Percentiles rank a stretch among this genome's conserved stretches.
Evolutionary conservation across 306 rosid genomes (phyloP).

Genomic region (Cicer bijugum): DNA sequence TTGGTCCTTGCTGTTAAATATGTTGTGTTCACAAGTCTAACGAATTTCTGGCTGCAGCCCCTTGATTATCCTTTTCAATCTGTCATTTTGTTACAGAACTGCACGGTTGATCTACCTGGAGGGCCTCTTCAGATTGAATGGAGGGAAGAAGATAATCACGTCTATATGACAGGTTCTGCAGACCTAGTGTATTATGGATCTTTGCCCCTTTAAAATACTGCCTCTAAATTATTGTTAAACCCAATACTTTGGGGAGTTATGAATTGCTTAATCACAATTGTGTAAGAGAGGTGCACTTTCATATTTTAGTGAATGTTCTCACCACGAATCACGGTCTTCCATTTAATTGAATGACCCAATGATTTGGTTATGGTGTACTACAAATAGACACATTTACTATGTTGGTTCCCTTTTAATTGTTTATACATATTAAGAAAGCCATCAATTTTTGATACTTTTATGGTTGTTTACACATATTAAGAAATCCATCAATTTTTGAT

Average conservation of each 20-base stretch:
- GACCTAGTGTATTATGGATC: conserved; percentile 77
- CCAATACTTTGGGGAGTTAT: neutral
- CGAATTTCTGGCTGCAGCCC: neutral
- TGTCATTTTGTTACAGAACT: conserved; percentile 56
- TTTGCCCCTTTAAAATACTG: conserved; percentile 57
- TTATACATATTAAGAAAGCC: too few species aligned
- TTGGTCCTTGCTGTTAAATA: conserved; percentile 2
- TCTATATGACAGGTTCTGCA: conserved; percentile 92
- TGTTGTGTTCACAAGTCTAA: neutral
- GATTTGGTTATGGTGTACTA: neutral
- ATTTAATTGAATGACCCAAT: conserved; percentile 13
- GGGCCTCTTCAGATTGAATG: conserved; percentile 96
- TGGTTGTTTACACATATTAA: too few species aligned
- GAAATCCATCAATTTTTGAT: too few species aligned
- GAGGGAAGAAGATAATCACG: conserved; percentile 82
- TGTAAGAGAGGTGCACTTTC: neutral
- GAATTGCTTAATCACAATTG: conserved; percentile 31
- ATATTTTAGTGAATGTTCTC: conserved; percentile 1
- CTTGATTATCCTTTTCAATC: neutral
- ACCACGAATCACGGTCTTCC: neutral
- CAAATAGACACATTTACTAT: neutral
- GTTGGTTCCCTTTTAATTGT: too few species aligned
- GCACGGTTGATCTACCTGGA: conserved; percentile 94
- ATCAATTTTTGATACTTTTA: too few species aligned
- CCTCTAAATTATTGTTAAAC: neutral